Evolutionary conservation across 2,329 filamentous ascomycete genomes (phyloP), one percentile per base, ranked within the genome.

Genomic region (Scytalidium sp.): DNA sequence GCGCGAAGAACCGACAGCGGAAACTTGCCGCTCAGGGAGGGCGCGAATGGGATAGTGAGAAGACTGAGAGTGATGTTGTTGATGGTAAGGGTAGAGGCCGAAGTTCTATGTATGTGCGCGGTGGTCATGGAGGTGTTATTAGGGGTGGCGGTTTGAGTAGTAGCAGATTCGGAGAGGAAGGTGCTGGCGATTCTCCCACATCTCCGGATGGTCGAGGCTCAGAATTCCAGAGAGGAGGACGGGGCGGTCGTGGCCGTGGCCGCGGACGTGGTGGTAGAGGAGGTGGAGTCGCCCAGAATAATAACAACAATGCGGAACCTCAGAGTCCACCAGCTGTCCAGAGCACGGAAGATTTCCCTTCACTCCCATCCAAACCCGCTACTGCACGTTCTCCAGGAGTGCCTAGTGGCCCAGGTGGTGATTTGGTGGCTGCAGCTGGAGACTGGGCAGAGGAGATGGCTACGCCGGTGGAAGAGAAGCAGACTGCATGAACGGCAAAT

Each of bases 1-100:
- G 64, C 11, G 59, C 57, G 43, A 66, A 64, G 59, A 67, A 67
- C 47, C 43, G 64, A 29, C 56, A 65, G 52, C 48, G 64, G 45
- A 67, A 67, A 51, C 57, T 67, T 41, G 59, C 62, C 43, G 62
- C 63, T 9, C 60, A 64, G 42, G 60, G 63, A 2, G 60, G 60
- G 5, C 42, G 64, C 19, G 64, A 67, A 50, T 67, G 64, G 64
- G 64, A 67, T 50, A 57, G 53, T 29, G 63, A 62, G 49, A 66
- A 66, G 50, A 50, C 55, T 3, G 62, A 65, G 46, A 52, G 50
- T 10, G 62, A 64, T 52, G 60, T 64, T 47, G 60, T 63, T 25
- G 62, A 66, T 55, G 43, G 56, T 9, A 58, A 44, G 43, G 43
- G 49, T 1, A 46, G 53, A 23, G 59, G 60, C 3, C 56, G 60